Evolutionary conservation across 2,329 filamentous ascomycete species (phyloP).

Genomic region (Pyrenochaeta sp.): DNA sequence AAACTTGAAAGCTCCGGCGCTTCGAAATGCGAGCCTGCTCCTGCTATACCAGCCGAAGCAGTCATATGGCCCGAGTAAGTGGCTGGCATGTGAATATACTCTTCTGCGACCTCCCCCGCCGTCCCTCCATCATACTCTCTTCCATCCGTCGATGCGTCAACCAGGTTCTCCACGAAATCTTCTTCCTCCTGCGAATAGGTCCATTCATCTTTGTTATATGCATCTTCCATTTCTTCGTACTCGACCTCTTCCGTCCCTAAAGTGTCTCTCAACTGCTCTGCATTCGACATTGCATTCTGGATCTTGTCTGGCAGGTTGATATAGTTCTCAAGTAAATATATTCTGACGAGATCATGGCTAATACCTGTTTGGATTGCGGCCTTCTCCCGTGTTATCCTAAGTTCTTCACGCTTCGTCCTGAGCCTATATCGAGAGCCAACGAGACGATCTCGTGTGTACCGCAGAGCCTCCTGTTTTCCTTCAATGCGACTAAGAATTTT

Average conservation of each 20-base stretch:
- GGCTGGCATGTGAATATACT: too few relatives aligned
- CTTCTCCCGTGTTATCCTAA: neutral
- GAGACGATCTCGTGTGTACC: constrained; percentile 9
- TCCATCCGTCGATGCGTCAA: too few relatives aligned
- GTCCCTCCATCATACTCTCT: too few relatives aligned
- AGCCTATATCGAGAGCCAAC: constrained; percentile 7
- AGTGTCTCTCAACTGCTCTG: constrained; percentile 4
- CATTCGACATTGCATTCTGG: neutral
- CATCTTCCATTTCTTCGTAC: constrained; percentile 10
- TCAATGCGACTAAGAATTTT: constrained; percentile 1
- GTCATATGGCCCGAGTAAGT: too few relatives aligned
- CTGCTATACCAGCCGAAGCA: too few relatives aligned
- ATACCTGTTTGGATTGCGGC: neutral
- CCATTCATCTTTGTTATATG: constrained; percentile 11
- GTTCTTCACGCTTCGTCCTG: constrained; percentile 3
- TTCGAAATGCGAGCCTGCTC: too few relatives aligned
- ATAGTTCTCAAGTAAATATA: neutral
- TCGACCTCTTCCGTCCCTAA: constrained; percentile 1
- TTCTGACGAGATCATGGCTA: constrained; percentile 1
- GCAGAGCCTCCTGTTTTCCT: constrained; percentile 7
- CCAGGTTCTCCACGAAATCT: constrained; percentile 7
- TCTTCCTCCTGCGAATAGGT: constrained; percentile 11
- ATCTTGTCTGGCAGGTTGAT: constrained; percentile 3
- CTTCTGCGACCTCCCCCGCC: too few relatives aligned
- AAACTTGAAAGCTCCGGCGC: too few relatives aligned